These are phyloP conservation scores for Coniophora puteana DNA, from an alignment of 1,284 basidiomycete genomes.

Conservation along the genomic window DNA sequence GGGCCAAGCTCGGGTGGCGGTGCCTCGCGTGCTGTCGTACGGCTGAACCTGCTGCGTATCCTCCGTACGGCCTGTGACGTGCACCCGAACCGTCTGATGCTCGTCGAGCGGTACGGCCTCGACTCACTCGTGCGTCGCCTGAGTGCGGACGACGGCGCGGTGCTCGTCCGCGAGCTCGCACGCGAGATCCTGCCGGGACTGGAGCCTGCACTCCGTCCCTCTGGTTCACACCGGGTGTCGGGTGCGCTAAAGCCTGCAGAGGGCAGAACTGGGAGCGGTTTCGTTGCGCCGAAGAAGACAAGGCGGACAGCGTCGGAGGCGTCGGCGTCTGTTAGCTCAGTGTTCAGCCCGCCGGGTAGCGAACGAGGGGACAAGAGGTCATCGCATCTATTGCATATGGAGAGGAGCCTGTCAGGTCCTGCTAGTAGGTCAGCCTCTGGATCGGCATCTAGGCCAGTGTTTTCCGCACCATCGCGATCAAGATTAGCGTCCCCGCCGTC, in stretches of 20 bases:
- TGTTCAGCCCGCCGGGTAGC: no score
- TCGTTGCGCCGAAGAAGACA: slow-evolving; percentile 64
- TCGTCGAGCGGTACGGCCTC: slow-evolving; percentile 79
- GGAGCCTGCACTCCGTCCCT: slow-evolving; percentile 61
- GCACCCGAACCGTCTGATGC: slow-evolving; percentile 78
- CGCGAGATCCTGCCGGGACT: slow-evolving; percentile 77
- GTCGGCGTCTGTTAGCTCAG: slow-evolving; percentile 33
- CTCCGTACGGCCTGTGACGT: slow-evolving; percentile 85
- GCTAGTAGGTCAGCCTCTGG: no score
- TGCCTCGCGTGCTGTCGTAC: slow-evolving; percentile 89
- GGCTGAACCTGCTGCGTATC: slow-evolving; percentile 86
- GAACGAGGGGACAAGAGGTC: no score
- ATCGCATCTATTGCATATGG: no score
- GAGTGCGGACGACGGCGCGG: slow-evolving; percentile 80
- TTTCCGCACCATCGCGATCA: no score
- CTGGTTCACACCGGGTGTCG: no score
- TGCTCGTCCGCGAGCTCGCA: slow-evolving; percentile 86
- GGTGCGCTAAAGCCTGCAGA: slow-evolving; percentile 48
- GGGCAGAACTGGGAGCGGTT: slow-evolving; percentile 30
- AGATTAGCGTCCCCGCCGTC: no score
- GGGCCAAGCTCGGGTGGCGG: no score
- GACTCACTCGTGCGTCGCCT: slow-evolving; percentile 75
- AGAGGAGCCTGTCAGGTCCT: no score
- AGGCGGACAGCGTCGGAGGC: slow-evolving; percentile 70
- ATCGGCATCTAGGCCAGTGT: no score